Conservation (phyloP, 129 eudicot genomes). For the Mikania micrantha region DNA sequence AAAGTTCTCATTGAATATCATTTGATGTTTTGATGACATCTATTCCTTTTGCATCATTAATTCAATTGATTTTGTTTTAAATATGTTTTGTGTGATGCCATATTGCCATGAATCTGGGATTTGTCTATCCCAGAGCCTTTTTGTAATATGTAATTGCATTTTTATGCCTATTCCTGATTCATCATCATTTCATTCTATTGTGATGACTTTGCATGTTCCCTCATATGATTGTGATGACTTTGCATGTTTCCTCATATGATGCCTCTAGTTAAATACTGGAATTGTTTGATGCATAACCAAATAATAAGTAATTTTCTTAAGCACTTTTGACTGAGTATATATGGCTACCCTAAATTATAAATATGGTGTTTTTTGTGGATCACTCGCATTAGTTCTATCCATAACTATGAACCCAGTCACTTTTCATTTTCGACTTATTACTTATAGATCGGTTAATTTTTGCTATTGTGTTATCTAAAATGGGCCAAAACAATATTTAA, state of each 20-base stretch:
- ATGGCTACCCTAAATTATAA: neutral
- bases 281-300: neutral
- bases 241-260: neutral
- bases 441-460: neutral
- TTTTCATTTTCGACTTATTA: neutral
- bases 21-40: neutral
- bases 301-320: neutral
- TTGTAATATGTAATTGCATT: neutral
- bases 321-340: neutral
- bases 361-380: neutral
- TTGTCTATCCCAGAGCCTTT: neutral
- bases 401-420: neutral
- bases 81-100: neutral
- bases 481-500: neutral
- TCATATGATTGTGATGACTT: neutral
- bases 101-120: neutral
- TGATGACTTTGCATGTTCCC: neutral
- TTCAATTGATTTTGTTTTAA: neutral
- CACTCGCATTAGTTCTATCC: neutral
- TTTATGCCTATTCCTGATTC: neutral
- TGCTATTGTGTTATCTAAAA: neutral
- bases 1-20: neutral
- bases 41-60: neutral
- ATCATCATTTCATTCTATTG: neutral
- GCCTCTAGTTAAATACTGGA: neutral